Conservation (phyloP, 768 basidiomycete genomes). For the Rhizopogon vinicolor region DNA sequence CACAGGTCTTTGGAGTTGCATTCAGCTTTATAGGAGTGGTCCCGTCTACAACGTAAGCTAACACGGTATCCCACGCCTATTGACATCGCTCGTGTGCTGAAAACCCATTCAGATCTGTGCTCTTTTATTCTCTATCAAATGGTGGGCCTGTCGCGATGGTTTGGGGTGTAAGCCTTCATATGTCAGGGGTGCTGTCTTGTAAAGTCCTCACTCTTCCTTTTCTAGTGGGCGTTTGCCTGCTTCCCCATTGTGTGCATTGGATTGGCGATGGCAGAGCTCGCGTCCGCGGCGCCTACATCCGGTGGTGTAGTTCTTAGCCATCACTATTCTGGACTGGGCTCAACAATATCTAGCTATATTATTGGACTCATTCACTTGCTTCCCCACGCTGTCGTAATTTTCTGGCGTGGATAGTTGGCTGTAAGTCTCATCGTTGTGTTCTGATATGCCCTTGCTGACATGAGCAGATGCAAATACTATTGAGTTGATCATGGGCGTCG, state of each 20-base stretch:
- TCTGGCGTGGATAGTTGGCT: slow-evolving; percentile 51
- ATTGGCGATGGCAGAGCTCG: slow-evolving; percentile 65
- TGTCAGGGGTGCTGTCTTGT: background rate
- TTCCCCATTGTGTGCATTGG: slow-evolving; percentile 60
- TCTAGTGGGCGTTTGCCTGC: slow-evolving; percentile 62
- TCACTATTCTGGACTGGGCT: background rate
- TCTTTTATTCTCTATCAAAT: slow-evolving; percentile 6
- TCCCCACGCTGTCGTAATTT: slow-evolving; percentile 40
- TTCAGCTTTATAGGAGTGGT: slow-evolving; percentile 27
- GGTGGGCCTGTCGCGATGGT: slow-evolving; percentile 6
- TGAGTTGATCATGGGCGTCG: slow-evolving; percentile 38
- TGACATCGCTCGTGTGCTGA: background rate
- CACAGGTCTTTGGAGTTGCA: slow-evolving; percentile 22
- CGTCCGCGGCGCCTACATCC: slow-evolving; percentile 69
- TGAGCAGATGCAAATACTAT: slow-evolving; percentile 43
- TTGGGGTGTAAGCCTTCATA: slow-evolving; percentile 7
- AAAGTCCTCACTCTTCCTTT: background rate
- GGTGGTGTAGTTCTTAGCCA: slow-evolving; percentile 45
- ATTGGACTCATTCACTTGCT: slow-evolving; percentile 45
- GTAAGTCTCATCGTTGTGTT: slow-evolving; percentile 22
- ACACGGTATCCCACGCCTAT: background rate
- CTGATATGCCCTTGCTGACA: background rate
- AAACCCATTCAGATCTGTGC: slow-evolving; percentile 1
- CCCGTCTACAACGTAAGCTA: slow-evolving; percentile 12
- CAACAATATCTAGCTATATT: slow-evolving; percentile 33